Evolutionary conservation across 768 basidiomycete species (phyloP), one percentile per base, ranked within the genome.

Genomic region (Filobasidium floriforme): DNA sequence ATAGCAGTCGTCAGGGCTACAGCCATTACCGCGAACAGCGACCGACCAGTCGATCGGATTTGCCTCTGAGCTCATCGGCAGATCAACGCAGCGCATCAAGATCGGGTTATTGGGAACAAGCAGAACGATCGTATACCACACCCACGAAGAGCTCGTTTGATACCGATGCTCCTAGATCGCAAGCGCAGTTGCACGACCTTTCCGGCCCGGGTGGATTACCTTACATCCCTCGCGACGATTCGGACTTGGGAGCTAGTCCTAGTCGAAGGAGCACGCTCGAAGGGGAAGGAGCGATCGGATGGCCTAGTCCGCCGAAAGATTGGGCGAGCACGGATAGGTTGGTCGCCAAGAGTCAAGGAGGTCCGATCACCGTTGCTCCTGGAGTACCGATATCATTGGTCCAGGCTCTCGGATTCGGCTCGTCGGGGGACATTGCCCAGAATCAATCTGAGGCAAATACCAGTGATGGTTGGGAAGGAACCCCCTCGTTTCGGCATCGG

Each of bases 231-330:
- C 46, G 46, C 4, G 46, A 49, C 46, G 46, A 51, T 51, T 32
- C 29, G 24, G 26, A 57, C 54, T 57, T 24, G 54, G 22, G 54
- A 28, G 24, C 19, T 15, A 15, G 24, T 32, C 24, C 46, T 18
- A 57, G 54, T 28, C 54, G 54, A 7, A 22, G 54, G 29, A 57
- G 29, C 54, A 57, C 54, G 24, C 14, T 57, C 18, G 54, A 57
- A 28, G 54, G 24, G 14, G 54, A 57, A 24, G 54, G 54, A 15
- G 15, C 54, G 54, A n/a, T 26, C 15, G 54, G 54, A 19, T 28
- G 15, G 14, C 54, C 19, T 57, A 28, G 19, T 15, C 15, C 22
- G 46, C 22, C 46, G 4, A 15, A 14, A 12, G 46, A 22, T 49
- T 37, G 32, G 32, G 46, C 46, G 46, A 49, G 46, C 46, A 49